A percentile compares a stretch with the other conserved stretches of the same genome.
phyloP scores from a whole-genome alignment of 495 filamentous ascomycete species.

The Bathelium albidoporum region DNA sequence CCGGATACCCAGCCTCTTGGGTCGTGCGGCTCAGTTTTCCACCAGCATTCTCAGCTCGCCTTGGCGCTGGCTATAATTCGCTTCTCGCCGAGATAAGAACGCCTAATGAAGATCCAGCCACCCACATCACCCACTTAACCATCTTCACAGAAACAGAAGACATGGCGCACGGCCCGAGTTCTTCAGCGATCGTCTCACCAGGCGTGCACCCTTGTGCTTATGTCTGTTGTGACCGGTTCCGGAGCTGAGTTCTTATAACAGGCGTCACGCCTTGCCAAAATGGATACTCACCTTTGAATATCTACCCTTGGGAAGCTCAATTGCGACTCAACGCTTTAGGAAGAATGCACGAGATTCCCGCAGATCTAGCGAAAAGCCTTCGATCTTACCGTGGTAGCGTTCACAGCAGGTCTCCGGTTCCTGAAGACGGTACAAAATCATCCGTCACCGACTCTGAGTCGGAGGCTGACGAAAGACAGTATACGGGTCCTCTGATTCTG shows the following conservation, averaged over 20 bases:
- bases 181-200: not conserved
- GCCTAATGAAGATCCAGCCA: not conserved
- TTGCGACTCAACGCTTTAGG: not conserved
- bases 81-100: not conserved
- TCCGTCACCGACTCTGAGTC: not conserved
- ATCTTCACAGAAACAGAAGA: not conserved
- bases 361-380: conserved; percentile 12
- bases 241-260: not conserved
- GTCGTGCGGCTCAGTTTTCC: not conserved
- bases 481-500: not conserved
- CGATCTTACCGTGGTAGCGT: conserved; percentile 16
- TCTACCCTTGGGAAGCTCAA: not conserved
- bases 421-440: not conserved
- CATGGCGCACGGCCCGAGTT: not conserved
- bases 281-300: not conserved
- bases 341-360: conserved; percentile 18
- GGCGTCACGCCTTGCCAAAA: not conserved
- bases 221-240: not conserved
- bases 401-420: not conserved
- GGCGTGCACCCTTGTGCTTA: not conserved
- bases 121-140: not conserved
- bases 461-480: not conserved
- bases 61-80: not conserved
- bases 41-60: not conserved
- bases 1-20: not conserved